Base-by-base conservation (phyloP, 352 stramenopile species). In the Pythium chondricola region DNA sequence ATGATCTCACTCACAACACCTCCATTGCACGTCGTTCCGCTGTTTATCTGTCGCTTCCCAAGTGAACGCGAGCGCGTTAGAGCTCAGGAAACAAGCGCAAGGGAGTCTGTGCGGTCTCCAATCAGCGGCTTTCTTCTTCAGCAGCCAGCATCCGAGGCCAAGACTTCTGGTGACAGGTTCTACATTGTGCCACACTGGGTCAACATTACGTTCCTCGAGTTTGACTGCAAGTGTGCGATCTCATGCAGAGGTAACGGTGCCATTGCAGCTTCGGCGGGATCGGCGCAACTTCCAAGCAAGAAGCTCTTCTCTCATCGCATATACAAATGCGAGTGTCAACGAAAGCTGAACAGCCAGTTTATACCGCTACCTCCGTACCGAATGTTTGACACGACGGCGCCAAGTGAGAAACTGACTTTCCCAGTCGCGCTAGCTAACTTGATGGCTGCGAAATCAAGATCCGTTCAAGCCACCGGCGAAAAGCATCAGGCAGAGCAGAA, bases 101-200 rank as follows among this genome's bases (percentile, higher is more conserved):
- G n/a, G n/a, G n/a, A n/a, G n/a, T n/a, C n/a, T n/a, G n/a, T n/a
- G n/a, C n/a, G n/a, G n/a, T n/a, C n/a, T n/a, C n/a, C n/a, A n/a
- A n/a, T n/a, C n/a, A n/a, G n/a, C 40, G 14, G 30, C 30, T 41
- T 17, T 41, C 35, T 48, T 4, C 32, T 39, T 21, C 20, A 29
- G 10, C 30, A 21, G 11, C 32, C 13, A 32, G 10, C 24, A 10
- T 24, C 40, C 1, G 13, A 35, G n/a, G 61, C 29, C 21, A 30
- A 8, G 6, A 31, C 22, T 30, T 10, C 14, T 33, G 16, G 4
- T 17, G n/a, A 41, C 36, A 50, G 11, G 2, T 64, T 59, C 38
- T 98, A 96, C 58, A 89, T 97, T 42, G 77, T 98, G 21, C 95
- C 95, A 0, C 95, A 98, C 63, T 98, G 94, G 94, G 84, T 96